phyloP scores from a whole-genome alignment of 148 eudicot genomes.

The Rhododendron williamsianum region DNA sequence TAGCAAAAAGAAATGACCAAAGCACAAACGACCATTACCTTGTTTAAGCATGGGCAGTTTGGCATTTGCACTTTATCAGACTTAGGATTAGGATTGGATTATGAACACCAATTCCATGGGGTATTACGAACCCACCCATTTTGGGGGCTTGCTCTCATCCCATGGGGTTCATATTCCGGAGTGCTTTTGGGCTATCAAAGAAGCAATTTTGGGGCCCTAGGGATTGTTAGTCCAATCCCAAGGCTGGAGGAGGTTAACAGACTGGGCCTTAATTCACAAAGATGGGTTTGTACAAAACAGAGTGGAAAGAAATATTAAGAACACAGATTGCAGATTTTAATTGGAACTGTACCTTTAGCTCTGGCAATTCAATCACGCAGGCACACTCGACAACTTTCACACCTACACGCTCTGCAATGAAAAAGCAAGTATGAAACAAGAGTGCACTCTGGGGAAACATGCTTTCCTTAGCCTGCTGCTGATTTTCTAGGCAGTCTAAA shows the following conservation, averaged over 20 bases:
- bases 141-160: not conserved
- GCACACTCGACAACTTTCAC: conserved; percentile 85
- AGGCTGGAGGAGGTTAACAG: too few species aligned
- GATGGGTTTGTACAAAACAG: not conserved
- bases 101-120: not conserved
- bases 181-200: not conserved
- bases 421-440: conserved; percentile 2
- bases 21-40: not conserved
- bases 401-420: conserved; percentile 70
- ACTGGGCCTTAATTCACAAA: not conserved
- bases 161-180: not conserved
- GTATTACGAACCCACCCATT: not conserved
- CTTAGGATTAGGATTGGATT: not conserved
- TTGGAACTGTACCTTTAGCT: conserved; percentile 60
- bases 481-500: not conserved
- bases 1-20: not conserved
- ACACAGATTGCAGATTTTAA: not conserved
- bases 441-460: not conserved
- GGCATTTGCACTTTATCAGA: not conserved
- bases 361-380: conserved; percentile 83
- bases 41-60: not conserved
- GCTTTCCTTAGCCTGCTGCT: not conserved
- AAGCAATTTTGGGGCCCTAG: not conserved
- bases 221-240: not conserved
- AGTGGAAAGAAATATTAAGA: not conserved